Percentiles rank a stretch among this genome's conserved stretches.
phyloP scores from a whole-genome alignment of 2,329 filamentous ascomycete species.

The Ceratocystis eucalypticola region DNA sequence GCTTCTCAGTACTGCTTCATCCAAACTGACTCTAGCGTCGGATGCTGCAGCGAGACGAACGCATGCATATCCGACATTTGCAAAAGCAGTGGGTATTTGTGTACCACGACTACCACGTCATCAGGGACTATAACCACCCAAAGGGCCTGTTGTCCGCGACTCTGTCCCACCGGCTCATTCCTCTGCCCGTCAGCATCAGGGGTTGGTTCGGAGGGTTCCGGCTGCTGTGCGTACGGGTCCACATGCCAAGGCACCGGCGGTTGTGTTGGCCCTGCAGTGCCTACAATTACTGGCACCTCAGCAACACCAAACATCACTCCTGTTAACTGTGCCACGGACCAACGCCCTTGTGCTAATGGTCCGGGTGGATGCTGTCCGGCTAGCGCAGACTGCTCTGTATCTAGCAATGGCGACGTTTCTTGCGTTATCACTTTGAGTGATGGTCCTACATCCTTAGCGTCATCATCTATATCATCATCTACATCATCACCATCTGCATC shows the following conservation, averaged over 20 bases:
- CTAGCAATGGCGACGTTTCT: constrained; percentile 30
- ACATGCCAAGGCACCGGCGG: constrained; percentile 29
- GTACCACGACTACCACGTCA: constrained; percentile 22
- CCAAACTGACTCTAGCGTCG: constrained; percentile 24
- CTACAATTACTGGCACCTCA: constrained; percentile 20
- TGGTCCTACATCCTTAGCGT: constrained; percentile 24
- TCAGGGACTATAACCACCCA: constrained; percentile 20
- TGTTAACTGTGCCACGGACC: constrained; percentile 34
- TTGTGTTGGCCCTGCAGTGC: constrained; percentile 27
- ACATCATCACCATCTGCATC: constrained; percentile 14
- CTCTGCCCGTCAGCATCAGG: constrained; percentile 33
- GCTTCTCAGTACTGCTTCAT: constrained; percentile 36
- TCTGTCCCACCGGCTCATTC: constrained; percentile 32
- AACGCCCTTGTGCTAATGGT: constrained; percentile 33
- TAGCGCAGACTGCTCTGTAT: constrained; percentile 31
- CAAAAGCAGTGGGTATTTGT: constrained; percentile 26
- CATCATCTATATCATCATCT: background rate
- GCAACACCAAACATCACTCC: constrained; percentile 25
- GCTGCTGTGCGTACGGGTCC: constrained; percentile 37
- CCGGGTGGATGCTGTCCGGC: constrained; percentile 36
- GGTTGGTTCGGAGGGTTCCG: constrained; percentile 22
- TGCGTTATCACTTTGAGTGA: constrained; percentile 27
- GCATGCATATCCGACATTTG: constrained; percentile 29
- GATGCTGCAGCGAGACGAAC: constrained; percentile 33
- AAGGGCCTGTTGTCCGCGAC: constrained; percentile 30